Percentiles rank a stretch among this genome's conserved stretches.
Evolutionary conservation across 345 rosid genomes (phyloP).

Genomic region (Brassica cretica): DNA sequence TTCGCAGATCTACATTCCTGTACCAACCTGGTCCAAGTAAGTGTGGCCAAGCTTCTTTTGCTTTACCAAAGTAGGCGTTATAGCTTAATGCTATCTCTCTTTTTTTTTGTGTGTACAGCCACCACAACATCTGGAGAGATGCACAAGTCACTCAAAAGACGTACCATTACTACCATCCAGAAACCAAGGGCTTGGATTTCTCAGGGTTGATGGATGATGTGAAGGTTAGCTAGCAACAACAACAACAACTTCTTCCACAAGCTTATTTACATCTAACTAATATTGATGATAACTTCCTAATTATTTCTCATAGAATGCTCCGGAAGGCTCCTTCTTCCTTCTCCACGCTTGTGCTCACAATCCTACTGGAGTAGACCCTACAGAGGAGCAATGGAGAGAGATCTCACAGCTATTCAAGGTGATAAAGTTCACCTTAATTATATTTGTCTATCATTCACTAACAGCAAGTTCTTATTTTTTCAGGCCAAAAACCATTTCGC

Average conservation of each 20-base stretch:
- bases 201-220: slow-evolving; percentile 81
- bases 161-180: slow-evolving; percentile 88
- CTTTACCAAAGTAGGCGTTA: background rate
- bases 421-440: background rate
- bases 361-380: slow-evolving; percentile 96
- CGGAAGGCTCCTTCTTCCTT: slow-evolving; percentile 85
- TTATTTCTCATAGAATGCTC: slow-evolving; percentile 64
- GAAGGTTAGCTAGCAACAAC: slow-evolving; percentile 49
- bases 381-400: slow-evolving; percentile 94
- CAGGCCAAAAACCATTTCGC: slow-evolving; percentile 85
- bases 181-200: slow-evolving; percentile 82
- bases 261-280: background rate
- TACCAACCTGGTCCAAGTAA: slow-evolving; percentile 97
- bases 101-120: slow-evolving; percentile 53
- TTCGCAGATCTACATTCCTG: slow-evolving; percentile 87
- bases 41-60: slow-evolving; percentile 32
- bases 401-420: slow-evolving; percentile 88
- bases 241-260: slow-evolving; percentile 12
- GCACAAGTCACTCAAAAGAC: slow-evolving; percentile 81
- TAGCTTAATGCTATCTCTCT: slow-evolving; percentile 3
- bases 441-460: slow-evolving; percentile 11
- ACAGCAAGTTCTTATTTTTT: slow-evolving; percentile 21
- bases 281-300: slow-evolving; percentile 5
- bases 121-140: slow-evolving; percentile 98
- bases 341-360: slow-evolving; percentile 94